Evolutionary conservation across 192 early-diverging fungal species (phyloP).

Genomic region (Coemansia sp.): DNA sequence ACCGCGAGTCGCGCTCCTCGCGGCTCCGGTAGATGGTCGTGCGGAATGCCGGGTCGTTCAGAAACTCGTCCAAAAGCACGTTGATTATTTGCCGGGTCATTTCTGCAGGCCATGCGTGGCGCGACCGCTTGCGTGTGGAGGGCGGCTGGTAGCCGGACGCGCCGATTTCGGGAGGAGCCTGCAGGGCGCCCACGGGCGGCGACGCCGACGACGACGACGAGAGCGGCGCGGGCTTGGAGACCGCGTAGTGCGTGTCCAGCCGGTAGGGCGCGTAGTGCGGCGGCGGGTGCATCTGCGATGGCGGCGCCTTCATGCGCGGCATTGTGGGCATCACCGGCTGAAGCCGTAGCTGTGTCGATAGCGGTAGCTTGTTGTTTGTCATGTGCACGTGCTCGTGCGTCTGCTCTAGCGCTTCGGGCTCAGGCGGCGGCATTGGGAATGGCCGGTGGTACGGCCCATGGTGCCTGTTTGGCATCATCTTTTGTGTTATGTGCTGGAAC

Average conservation of each 20-base stretch:
- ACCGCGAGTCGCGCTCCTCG: conserved; percentile 46
- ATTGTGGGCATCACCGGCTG: neutral
- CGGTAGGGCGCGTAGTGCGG: conserved; percentile 3
- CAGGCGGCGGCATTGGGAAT: neutral
- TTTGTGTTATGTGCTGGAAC: neutral
- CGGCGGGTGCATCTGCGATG: neutral
- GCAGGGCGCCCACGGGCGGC: neutral
- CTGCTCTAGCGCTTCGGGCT: neutral
- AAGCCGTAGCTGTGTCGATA: neutral
- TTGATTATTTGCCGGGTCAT: conserved; percentile 49
- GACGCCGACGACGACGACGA: conserved; percentile 11
- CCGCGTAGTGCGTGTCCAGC: neutral
- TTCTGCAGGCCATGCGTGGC: conserved; percentile 43
- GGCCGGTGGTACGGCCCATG: conserved; percentile 12
- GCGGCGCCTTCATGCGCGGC: neutral
- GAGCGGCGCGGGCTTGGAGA: neutral
- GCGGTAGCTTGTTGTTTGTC: neutral
- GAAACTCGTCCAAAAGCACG: conserved; percentile 47
- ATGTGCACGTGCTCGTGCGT: conserved; percentile 1
- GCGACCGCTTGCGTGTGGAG: conserved; percentile 40
- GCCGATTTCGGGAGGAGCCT: too few species aligned
- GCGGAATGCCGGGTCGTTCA: conserved; percentile 29
- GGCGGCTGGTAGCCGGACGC: neutral
- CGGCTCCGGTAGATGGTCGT: conserved; percentile 52
- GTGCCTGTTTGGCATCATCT: conserved; percentile 6